Base-by-base conservation (phyloP, 495 filamentous ascomycete genomes). In the Tuber aestivum region DNA sequence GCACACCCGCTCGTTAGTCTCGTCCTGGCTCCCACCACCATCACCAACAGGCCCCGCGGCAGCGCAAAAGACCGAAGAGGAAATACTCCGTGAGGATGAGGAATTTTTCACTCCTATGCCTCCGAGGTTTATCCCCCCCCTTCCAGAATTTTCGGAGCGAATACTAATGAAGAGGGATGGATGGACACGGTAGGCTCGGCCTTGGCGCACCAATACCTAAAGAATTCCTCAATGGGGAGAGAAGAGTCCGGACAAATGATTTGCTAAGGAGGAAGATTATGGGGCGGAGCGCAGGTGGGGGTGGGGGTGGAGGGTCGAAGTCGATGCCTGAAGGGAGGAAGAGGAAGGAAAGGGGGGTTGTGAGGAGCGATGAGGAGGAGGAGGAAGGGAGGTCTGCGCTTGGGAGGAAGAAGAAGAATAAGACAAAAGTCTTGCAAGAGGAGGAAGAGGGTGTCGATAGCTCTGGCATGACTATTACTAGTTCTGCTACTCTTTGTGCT, bases 341-440 rank as follows among this genome's bases (percentile, higher is more conserved):
- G 71, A 75, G 71, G 72, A 38, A 78, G 80, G 41, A 85, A 82
- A 73, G 61, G 80, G 21, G 74, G 71, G 12, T 48, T 70, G 41
- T 79, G 72, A 27, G 69, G 71, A 72, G 77, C 21, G 84, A 85
- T 37, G 83, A 87, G 74, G 89, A 89, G 37, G 87, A 89, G 7
- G 87, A 89, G 1, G 87, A 86, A 76, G 88, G 90, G 2, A 84
- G 90, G 70, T 86, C 88, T 32, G 83, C 87, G 35, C 77, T 88
- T 70, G 86, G 89, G 71, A 87, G 85, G 50, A 84, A 79, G 72
- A 89, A 87, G 81, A 83, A 83, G 45, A 70, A 68, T 56, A 86
- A 83, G 76, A 18, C 79, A 65, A 80, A 80, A 72, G 82, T 78
- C 77, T 80, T 73, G 70, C 82, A 83, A 78, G 76, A 65, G 32